Base-by-base conservation (phyloP, 2,329 filamentous ascomycete species). In the Zymoseptoria tritici region DNA sequence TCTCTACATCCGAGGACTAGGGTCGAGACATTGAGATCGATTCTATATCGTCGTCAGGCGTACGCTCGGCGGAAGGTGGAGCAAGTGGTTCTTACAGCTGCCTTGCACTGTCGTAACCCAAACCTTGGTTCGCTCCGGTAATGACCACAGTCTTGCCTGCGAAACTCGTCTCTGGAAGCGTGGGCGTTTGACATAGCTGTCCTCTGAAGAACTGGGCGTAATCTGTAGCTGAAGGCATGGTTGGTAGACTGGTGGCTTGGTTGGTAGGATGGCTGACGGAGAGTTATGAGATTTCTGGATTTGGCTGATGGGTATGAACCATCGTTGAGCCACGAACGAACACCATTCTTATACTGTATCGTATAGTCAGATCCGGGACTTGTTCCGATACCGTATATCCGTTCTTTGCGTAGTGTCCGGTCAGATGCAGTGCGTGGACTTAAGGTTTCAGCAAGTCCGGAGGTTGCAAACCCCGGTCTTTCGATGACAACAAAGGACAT, bases 101-200 rank as follows among this genome's bases (percentile, higher is more conserved):
- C 9, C 16, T 21, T 6, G 50, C 50, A 52, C 20, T 77, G 62
- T 86, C 79, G 49, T 78, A 80, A 2, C 85, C 84, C 26, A 87
- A 79, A 11, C 84, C 84, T 0, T 78, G 83, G 65, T 85, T 86
- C 61, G 77, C 82, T 24, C 83, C 83, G 2, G 83, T 85, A 58
- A 85, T 76, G 55, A 85, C 31, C 20, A 31, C 22, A 54, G 50
- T 36, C 20, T 21, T 57, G 13, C 56, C 36, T n/a, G 36, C 55
- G 56, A 54, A 61, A 21, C 21, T 53, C 2, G 52, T 52, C 21
- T 60, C 58, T 1, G 64, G 60, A 3, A 60, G 55, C 7, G 21
- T 16, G 4, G 64, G 62, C 5, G 60, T 62, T 13, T 55, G 52
- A 20, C 64, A 63, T 1, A 63, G 29, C 49, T 66, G 62, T 22